Conservation (phyloP, 2,329 filamentous ascomycete genomes). For the Ramularia endophylla region DNA sequence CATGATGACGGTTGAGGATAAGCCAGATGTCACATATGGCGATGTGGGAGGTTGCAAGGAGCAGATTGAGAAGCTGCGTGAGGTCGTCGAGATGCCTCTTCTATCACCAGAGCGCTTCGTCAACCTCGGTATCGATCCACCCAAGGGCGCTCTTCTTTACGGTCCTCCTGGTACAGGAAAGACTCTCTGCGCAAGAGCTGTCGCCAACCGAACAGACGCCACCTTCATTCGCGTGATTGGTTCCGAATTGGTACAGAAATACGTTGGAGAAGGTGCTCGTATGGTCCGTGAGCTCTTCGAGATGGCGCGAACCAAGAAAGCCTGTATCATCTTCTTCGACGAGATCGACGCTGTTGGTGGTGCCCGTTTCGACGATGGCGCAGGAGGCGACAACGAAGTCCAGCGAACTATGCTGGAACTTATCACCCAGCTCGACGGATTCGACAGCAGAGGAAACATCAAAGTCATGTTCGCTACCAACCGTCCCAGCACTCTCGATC, state of each 20-base stretch:
- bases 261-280: constrained; percentile 93
- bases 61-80: constrained; percentile 97
- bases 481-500: constrained; percentile 88
- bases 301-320: constrained; percentile 99
- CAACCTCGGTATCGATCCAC: constrained; percentile 96
- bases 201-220: constrained; percentile 95
- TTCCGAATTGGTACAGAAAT: constrained; percentile 96
- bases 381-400: constrained; percentile 95
- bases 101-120: constrained; percentile 96
- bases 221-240: constrained; percentile 99
- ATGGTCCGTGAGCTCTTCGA: constrained; percentile 99
- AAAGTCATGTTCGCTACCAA: constrained; percentile 99
- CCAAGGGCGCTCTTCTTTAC: constrained; percentile 94
- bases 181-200: constrained; percentile 93
- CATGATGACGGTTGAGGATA: constrained; percentile 99
- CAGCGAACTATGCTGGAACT: constrained; percentile 97
- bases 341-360: constrained; percentile 96
- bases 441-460: constrained; percentile 95
- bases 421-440: constrained; percentile 94
- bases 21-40: constrained; percentile 97
- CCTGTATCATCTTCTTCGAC: constrained; percentile 99
- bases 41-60: constrained; percentile 99
- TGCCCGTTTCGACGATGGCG: constrained; percentile 92
- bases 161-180: constrained; percentile 98
- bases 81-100: constrained; percentile 98